phyloP scores from a whole-genome alignment of 1,284 basidiomycete species.

The Pyrrhoderma noxium region DNA sequence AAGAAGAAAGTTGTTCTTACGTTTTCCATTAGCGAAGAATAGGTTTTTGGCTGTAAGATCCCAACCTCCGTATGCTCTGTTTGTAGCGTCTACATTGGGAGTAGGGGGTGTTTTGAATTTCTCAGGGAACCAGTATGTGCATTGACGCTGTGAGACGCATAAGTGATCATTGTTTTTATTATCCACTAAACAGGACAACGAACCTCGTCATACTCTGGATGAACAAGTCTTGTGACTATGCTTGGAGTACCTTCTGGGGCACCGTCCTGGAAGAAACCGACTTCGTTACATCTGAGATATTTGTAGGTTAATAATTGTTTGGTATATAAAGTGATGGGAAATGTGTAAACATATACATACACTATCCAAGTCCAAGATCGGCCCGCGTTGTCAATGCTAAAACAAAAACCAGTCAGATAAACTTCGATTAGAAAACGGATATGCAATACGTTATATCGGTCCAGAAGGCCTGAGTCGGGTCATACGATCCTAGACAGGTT shows the following conservation, averaged over 20 bases:
- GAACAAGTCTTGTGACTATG: slow-evolving; percentile 53
- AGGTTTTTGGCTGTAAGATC: slow-evolving; percentile 46
- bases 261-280: slow-evolving; percentile 57
- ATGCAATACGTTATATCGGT: slow-evolving; percentile 35
- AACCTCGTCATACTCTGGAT: slow-evolving; percentile 52
- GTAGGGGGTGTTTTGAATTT: slow-evolving; percentile 39
- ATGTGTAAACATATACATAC: slow-evolving; percentile 31
- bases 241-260: slow-evolving; percentile 46
- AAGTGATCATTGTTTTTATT: neutral
- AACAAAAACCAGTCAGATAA: neutral
- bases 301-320: neutral
- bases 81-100: slow-evolving; percentile 36
- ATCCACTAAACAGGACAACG: slow-evolving; percentile 19
- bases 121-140: slow-evolving; percentile 50
- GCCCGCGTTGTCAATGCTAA: slow-evolving; percentile 37
- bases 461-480: slow-evolving; percentile 39
- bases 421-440: neutral
- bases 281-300: slow-evolving; percentile 51
- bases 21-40: slow-evolving; percentile 62
- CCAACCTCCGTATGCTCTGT: slow-evolving; percentile 55
- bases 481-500: slow-evolving; percentile 51
- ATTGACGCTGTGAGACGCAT: slow-evolving; percentile 43
- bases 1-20: slow-evolving; percentile 40
- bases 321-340: neutral
- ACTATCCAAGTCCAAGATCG: slow-evolving; percentile 60